Base-by-base conservation (phyloP, 1,284 basidiomycete genomes). In the Heterobasidion irregulare region DNA sequence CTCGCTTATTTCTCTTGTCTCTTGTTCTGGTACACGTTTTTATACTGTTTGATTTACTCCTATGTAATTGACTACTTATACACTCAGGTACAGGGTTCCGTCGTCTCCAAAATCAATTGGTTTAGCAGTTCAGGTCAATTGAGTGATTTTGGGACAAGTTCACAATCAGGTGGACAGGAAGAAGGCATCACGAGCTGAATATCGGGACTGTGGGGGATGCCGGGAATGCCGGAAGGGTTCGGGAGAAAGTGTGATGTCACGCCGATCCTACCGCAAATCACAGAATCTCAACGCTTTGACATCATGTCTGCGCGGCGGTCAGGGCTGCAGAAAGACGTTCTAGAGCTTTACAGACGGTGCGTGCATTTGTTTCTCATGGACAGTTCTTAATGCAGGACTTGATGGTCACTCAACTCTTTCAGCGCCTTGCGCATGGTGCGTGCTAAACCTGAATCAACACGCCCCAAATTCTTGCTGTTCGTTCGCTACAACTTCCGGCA, bases 371-470 rank as follows among this genome's bases (percentile, higher is more conserved):
- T 16, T 19, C 48, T 44, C 18, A 36, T 12, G 9, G 18, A 19
- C 16, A 32, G n/a, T n/a, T 15, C 50, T 12, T 0, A 50, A 50
- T 52, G 26, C 26, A 33, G 43, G 47, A 6, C 45, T 10, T 36
- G 26, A 50, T 43, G 34, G 18, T 38, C 45, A 54, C 26, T 10
- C 43, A 38, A 50, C 15, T 51, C 16, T 50, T 38, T 16, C 60
- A 92, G 89, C 47, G 86, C 86, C 34, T 76, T 91, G 36, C 84
- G 88, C 32, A 86, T 89, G 77, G 79, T 82, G 6, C 75, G 71
- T 53, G 75, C 78, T 9, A 92, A 92, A 70, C 86, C 88, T 8
- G 64, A 68, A 0, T 58, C 68, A 7, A 71, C 78, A 0, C 84
- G 76, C 50, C 71, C 75, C 26, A 88, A 83, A 61, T 92, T 90